Percentiles rank a stretch among this genome's conserved stretches.
phyloP scores from a whole-genome alignment of 108 stramenopile species.

The Schizochytrium sp. region DNA sequence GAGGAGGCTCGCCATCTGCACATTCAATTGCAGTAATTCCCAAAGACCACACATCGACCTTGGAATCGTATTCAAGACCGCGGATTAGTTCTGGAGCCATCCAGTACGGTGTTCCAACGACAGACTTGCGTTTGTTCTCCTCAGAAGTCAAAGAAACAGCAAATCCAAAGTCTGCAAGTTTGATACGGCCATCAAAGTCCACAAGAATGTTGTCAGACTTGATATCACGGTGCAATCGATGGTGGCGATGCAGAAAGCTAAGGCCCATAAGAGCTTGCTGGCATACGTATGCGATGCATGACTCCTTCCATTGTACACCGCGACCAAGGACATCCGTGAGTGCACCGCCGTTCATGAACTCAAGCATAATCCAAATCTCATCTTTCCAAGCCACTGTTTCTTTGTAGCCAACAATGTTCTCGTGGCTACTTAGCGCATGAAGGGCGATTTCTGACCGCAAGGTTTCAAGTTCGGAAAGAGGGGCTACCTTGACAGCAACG shows the following conservation, averaged over 20 bases:
- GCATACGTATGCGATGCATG: slow-evolving; percentile 77
- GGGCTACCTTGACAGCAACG: slow-evolving; percentile 77
- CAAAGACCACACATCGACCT: slow-evolving; percentile 80
- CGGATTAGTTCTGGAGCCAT: slow-evolving; percentile 82
- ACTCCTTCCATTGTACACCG: slow-evolving; percentile 73
- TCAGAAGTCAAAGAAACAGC: slow-evolving; percentile 76
- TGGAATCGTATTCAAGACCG: slow-evolving; percentile 76
- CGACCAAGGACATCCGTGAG: slow-evolving; percentile 75
- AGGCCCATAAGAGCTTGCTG: slow-evolving; percentile 71
- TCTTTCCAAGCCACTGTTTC: slow-evolving; percentile 74
- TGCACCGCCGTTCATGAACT: slow-evolving; percentile 74
- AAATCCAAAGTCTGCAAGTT: slow-evolving; percentile 83
- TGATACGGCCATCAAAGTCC: slow-evolving; percentile 69
- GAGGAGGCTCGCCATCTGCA: slow-evolving; percentile 80
- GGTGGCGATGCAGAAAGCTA: slow-evolving; percentile 75
- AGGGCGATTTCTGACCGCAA: slow-evolving; percentile 79
- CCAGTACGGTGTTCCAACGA: slow-evolving; percentile 82
- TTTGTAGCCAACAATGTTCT: slow-evolving; percentile 74
- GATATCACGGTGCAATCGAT: slow-evolving; percentile 80
- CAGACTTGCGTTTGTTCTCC: slow-evolving; percentile 73
- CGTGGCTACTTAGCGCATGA: slow-evolving; percentile 76
- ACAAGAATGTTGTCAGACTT: slow-evolving; percentile 81
- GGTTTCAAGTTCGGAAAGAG: slow-evolving; percentile 73
- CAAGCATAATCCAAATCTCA: slow-evolving; percentile 78
- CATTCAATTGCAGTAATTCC: slow-evolving; percentile 81